These are phyloP conservation scores for Setaria italica DNA, from an alignment of 202 grass and related monocot genomes.

Conservation along the genomic window DNA sequence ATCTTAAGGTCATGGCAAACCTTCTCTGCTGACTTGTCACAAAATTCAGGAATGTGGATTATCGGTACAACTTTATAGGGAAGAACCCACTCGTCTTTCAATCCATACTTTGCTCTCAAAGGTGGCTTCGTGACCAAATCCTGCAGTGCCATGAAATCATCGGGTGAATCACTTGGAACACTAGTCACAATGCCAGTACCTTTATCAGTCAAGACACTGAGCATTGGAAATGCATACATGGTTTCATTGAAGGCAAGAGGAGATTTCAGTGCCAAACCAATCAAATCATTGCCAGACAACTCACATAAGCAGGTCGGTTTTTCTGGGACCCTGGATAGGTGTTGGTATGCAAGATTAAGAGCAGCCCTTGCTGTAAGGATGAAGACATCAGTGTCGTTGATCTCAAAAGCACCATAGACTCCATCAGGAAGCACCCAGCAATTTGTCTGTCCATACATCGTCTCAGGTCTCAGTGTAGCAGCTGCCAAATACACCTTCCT, in stretches of 20 bases:
- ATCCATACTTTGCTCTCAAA: conserved; percentile 72
- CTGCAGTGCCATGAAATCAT: conserved; percentile 84
- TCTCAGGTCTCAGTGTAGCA: conserved; percentile 85
- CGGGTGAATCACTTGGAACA: conserved; percentile 93
- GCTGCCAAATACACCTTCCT: conserved; percentile 83
- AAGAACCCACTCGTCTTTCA: conserved; percentile 92
- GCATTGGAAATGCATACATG: conserved; percentile 89
- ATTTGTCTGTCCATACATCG: conserved; percentile 94
- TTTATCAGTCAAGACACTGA: conserved; percentile 84
- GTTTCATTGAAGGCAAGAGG: conserved; percentile 74
- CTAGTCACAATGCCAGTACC: conserved; percentile 90
- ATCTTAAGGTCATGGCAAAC: conserved; percentile 65
- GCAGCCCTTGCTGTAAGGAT: conserved; percentile 77
- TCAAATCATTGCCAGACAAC: conserved; percentile 78
- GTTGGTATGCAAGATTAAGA: conserved; percentile 86
- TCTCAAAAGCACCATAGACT: conserved; percentile 84
- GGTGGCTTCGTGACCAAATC: conserved; percentile 74
- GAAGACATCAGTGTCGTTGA: conserved; percentile 88
- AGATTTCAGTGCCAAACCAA: conserved; percentile 77
- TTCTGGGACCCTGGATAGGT: conserved; percentile 66
- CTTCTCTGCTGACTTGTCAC: conserved; percentile 66
- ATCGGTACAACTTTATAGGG: conserved; percentile 68
- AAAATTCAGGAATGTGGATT: conserved; percentile 76
- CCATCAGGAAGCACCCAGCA: conserved; percentile 91
- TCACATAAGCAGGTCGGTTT: conserved; percentile 75